Conservation (phyloP, 2,329 filamentous ascomycete species). For the Diatrype stigma region DNA sequence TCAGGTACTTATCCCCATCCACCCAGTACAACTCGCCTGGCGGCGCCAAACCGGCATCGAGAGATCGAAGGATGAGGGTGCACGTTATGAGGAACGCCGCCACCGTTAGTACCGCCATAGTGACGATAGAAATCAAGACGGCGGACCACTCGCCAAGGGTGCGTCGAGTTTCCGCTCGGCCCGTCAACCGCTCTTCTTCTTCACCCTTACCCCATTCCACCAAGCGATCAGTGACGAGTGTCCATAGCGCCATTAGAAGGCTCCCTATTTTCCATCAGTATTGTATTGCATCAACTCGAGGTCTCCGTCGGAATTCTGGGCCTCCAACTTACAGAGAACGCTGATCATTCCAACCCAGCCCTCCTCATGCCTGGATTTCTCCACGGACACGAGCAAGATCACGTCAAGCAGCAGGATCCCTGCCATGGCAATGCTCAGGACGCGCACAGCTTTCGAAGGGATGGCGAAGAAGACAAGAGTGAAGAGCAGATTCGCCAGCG, state of each 20-base stretch:
- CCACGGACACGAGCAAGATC: conserved; percentile 73
- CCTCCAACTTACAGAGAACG: conserved; percentile 54
- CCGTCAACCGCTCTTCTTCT: conserved; percentile 89
- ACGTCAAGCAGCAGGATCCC: conserved; percentile 67
- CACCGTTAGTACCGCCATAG: conserved; percentile 64
- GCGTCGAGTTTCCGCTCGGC: conserved; percentile 78
- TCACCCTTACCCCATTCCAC: conserved; percentile 90
- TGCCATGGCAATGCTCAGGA: conserved; percentile 66
- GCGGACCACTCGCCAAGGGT: conserved; percentile 80
- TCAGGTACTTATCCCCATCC: conserved; percentile 76
- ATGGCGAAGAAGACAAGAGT: conserved; percentile 82
- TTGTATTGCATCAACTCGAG: conserved; percentile 7
- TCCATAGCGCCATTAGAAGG: conserved; percentile 73
- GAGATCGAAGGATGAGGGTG: conserved; percentile 72
- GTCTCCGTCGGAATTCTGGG: no score
- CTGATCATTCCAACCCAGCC: conserved; percentile 87
- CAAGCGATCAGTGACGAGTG: conserved; percentile 71
- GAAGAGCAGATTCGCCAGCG: conserved; percentile 70
- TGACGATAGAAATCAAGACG: conserved; percentile 69
- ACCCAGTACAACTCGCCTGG: conserved; percentile 77
- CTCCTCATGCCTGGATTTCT: conserved; percentile 74
- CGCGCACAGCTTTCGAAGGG: conserved; percentile 73
- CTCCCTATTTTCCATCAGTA: conserved; percentile 48
- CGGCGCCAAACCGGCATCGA: conserved; percentile 69
- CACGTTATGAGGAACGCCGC: conserved; percentile 72